phyloP scores from a whole-genome alignment of 495 filamentous ascomycete species.

The Apiosordaria backusii region DNA sequence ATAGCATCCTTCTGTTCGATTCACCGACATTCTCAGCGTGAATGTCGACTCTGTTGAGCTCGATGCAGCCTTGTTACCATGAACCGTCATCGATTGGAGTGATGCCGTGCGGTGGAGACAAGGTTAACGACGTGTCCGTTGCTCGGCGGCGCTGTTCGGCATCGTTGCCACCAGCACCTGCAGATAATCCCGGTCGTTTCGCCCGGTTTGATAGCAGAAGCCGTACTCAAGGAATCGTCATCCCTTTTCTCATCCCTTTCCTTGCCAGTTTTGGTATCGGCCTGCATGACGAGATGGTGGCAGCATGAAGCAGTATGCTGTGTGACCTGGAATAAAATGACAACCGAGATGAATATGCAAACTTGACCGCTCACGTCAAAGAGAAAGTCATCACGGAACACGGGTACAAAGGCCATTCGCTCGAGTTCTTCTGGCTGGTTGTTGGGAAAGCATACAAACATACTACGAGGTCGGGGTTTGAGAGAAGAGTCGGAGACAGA shows the following conservation, averaged over 20 bases:
- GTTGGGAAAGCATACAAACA: not conserved
- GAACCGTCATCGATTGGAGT: not conserved
- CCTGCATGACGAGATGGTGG: not conserved
- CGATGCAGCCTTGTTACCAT: not conserved
- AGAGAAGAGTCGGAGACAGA: not conserved
- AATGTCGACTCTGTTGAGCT: not conserved
- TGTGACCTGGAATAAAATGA: not conserved
- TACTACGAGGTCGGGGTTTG: not conserved
- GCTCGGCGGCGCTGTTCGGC: not conserved
- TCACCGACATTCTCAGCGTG: not conserved
- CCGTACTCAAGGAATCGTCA: not conserved
- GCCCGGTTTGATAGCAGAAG: not conserved
- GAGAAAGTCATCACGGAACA: not conserved
- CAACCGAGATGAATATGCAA: not conserved
- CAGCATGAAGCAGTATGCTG: not conserved
- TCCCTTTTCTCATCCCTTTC: not conserved
- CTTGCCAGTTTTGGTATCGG: not conserved
- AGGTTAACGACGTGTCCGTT: not conserved
- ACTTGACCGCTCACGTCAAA: not conserved
- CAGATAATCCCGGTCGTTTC: not conserved
- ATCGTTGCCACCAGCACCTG: not conserved
- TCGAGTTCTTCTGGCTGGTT: not conserved
- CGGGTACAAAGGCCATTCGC: not conserved
- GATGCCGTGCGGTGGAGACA: not conserved
- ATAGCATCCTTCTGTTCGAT: not conserved